Conservation (phyloP, 176 grass and related monocot species). For the Rhynchospora breviuscula region DNA sequence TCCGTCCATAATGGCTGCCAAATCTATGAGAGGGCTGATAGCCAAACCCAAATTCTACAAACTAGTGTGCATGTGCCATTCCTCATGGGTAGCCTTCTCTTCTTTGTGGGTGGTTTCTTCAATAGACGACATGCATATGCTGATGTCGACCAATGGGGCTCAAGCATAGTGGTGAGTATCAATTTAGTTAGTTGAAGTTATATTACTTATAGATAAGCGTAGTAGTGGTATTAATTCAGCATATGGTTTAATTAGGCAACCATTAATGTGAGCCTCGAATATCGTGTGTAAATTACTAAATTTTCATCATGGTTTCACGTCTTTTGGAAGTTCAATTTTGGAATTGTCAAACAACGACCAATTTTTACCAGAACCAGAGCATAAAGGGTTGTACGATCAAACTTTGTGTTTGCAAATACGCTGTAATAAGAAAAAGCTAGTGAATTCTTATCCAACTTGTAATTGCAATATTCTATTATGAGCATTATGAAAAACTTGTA, state of each 20-base stretch:
- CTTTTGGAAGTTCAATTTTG: too few species aligned
- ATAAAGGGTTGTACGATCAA: neutral
- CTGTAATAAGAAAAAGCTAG: neutral
- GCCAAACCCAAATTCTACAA: constrained; percentile 71
- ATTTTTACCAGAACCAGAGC: neutral
- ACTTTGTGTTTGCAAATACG: neutral
- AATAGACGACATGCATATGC: constrained; percentile 23
- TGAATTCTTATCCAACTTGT: neutral
- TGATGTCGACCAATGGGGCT: neutral
- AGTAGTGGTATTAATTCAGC: too few species aligned
- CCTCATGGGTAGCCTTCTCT: constrained; percentile 68
- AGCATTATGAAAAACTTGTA: too few species aligned
- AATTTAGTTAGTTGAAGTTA: neutral
- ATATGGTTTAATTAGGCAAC: too few species aligned
- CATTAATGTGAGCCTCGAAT: too few species aligned
- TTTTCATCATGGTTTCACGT: too few species aligned
- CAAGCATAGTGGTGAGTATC: constrained; percentile 2
- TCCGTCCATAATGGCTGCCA: constrained; percentile 64
- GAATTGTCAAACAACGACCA: neutral
- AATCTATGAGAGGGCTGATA: constrained; percentile 73
- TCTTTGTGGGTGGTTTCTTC: constrained; percentile 48
- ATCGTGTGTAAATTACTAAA: too few species aligned
- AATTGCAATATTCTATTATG: too few species aligned
- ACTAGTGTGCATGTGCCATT: constrained; percentile 57
- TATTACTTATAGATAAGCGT: neutral